These are phyloP conservation scores for Bifiguratus adelaidae DNA, from an alignment of 192 early-diverging fungal genomes.

Conservation along the genomic window DNA sequence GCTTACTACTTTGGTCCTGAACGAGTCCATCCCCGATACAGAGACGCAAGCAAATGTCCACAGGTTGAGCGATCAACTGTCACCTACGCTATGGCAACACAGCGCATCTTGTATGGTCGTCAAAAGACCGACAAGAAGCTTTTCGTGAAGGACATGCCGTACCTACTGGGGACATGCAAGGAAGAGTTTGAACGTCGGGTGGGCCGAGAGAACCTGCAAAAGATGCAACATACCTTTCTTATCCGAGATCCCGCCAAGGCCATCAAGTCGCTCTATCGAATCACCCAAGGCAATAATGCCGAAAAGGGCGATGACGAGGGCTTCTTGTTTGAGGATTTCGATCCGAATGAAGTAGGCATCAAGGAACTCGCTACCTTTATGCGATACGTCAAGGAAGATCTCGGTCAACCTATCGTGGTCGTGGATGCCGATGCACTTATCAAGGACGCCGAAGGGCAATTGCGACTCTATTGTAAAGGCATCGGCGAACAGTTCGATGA, in stretches of 20 bases:
- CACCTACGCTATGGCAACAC: neutral
- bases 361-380: neutral
- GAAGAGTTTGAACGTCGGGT: too few species aligned
- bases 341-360: neutral
- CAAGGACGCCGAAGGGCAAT: neutral
- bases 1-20: slow-evolving; percentile 1
- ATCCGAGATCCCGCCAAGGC: neutral
- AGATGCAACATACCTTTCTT: slow-evolving; percentile 3
- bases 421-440: slow-evolving; percentile 2
- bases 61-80: neutral
- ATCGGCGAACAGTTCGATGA: neutral
- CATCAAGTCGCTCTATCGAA: neutral
- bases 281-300: slow-evolving; percentile 1
- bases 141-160: slow-evolving; percentile 5
- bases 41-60: neutral
- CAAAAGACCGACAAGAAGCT: slow-evolving; percentile 1
- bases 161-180: neutral
- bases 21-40: neutral
- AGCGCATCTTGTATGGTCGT: neutral
- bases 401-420: neutral
- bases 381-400: neutral
- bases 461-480: neutral
- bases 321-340: slow-evolving; percentile 5
- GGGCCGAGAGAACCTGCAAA: neutral
- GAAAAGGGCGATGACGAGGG: too few species aligned